Evolutionary conservation across 176 grass and related monocot species (phyloP).

Genomic region (Oryza punctata): DNA sequence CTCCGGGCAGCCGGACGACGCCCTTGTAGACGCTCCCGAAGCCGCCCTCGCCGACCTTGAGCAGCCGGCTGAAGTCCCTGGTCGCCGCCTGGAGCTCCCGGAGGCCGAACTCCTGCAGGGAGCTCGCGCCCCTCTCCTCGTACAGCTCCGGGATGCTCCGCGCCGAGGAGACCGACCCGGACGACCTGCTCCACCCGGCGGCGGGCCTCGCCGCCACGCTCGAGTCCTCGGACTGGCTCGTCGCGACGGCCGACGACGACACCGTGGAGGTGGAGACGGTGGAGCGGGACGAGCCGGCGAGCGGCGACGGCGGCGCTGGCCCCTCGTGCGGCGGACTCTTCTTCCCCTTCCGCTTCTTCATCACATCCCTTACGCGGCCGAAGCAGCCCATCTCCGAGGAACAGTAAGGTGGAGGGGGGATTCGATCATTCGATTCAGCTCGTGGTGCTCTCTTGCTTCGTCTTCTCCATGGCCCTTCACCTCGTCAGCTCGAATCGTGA

Average conservation of each 20-base stretch:
- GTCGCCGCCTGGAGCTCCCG: conserved; percentile 68
- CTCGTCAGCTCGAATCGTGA: not conserved
- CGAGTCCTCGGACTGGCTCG: conserved; percentile 37
- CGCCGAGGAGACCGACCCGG: conserved; percentile 54
- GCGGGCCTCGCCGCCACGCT: conserved; percentile 1
- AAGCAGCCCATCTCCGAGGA: conserved; percentile 42
- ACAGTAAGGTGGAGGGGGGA: not conserved
- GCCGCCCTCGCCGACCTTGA: conserved; percentile 79
- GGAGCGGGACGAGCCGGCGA: conserved; percentile 13
- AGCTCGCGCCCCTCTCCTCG: conserved; percentile 56
- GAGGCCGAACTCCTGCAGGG: conserved; percentile 55
- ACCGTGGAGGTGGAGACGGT: conserved; percentile 25
- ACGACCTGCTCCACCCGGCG: conserved; percentile 44
- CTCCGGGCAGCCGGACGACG: conserved; percentile 46
- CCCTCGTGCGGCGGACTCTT: conserved; percentile 8
- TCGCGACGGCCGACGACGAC: conserved; percentile 31
- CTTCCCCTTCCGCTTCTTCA: conserved; percentile 1
- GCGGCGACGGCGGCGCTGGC: conserved; percentile 2
- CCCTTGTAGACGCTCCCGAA: conserved; percentile 87
- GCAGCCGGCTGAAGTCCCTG: conserved; percentile 66
- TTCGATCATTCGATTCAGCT: conserved; percentile 2
- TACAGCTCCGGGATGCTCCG: conserved; percentile 75
- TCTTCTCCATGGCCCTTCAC: conserved; percentile 14
- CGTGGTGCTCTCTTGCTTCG: not conserved
- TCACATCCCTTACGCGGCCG: conserved; percentile 30